These are phyloP conservation scores for Metschnikowia lochheadii DNA, from an alignment of 805 yeast genomes.

Conservation along the genomic window DNA sequence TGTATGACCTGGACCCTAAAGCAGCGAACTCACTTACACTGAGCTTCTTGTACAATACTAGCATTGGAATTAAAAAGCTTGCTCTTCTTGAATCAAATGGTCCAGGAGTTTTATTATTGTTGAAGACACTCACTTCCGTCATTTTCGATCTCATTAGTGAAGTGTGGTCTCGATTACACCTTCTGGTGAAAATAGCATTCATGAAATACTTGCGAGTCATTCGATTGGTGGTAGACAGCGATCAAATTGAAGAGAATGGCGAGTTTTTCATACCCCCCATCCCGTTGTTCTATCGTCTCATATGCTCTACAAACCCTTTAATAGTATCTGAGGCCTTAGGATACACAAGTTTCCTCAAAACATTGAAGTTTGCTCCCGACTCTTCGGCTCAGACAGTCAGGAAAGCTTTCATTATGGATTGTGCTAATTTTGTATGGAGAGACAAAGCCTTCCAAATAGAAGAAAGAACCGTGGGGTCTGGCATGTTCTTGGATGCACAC, in stretches of 20 bases:
- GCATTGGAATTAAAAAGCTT: neutral
- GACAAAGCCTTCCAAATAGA: constrained; percentile 46
- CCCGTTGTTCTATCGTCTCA: constrained; percentile 14
- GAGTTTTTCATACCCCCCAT: neutral
- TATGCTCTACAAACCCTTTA: constrained; percentile 42
- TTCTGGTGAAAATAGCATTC: constrained; percentile 11
- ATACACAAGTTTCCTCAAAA: constrained; percentile 42
- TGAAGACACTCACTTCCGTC: neutral
- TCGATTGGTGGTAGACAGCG: neutral
- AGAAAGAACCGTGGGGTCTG: constrained; percentile 30
- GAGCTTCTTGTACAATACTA: constrained; percentile 1
- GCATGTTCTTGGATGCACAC: constrained; percentile 33
- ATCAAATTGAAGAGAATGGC: neutral
- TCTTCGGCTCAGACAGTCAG: constrained; percentile 30
- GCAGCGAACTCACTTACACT: neutral
- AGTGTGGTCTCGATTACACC: constrained; percentile 2
- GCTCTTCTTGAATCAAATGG: neutral
- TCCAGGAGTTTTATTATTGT: neutral
- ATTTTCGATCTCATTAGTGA: constrained; percentile 1
- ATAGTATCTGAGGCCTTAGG: constrained; percentile 44
- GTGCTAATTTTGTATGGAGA: constrained; percentile 54
- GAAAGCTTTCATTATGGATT: constrained; percentile 52
- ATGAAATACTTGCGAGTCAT: constrained; percentile 23
- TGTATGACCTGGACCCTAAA: neutral
- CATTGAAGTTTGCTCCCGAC: constrained; percentile 20